phyloP scores from a whole-genome alignment of 164 flowering plant species.

The Pachysandra terminalis region DNA sequence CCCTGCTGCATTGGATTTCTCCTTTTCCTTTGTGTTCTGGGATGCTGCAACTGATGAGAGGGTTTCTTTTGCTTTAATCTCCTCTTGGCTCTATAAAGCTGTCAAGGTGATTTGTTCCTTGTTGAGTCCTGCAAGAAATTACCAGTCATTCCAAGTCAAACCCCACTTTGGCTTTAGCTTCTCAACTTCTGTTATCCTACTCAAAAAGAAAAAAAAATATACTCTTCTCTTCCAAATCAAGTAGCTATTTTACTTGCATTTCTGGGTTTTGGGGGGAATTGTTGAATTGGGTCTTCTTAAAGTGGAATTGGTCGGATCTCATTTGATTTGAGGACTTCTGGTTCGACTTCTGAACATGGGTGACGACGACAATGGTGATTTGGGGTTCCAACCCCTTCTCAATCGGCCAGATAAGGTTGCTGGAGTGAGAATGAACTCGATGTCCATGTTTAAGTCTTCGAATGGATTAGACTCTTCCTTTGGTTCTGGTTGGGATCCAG shows the following conservation, averaged over 20 bases:
- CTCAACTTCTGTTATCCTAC: slow-evolving; percentile 21
- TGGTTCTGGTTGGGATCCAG: slow-evolving; percentile 72
- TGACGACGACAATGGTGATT: slow-evolving; percentile 39
- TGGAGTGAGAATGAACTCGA: slow-evolving; percentile 37
- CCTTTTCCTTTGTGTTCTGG: slow-evolving; percentile 36
- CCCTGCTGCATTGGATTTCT: slow-evolving; percentile 50
- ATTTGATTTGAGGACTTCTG: slow-evolving; percentile 6
- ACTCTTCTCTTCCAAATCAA: slow-evolving; percentile 6
- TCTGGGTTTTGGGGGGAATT: slow-evolving; percentile 18
- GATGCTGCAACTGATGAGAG: slow-evolving; percentile 46
- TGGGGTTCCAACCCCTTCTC: slow-evolving; percentile 39
- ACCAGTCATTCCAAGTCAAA: slow-evolving; percentile 52
- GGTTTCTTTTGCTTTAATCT: slow-evolving; percentile 62
- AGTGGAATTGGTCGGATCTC: neutral
- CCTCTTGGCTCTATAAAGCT: slow-evolving; percentile 62
- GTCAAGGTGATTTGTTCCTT: slow-evolving; percentile 73
- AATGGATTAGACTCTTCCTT: slow-evolving; percentile 43
- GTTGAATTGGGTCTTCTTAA: slow-evolving; percentile 19
- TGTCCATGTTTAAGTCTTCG: slow-evolving; percentile 36
- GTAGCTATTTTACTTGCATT: slow-evolving; percentile 8
- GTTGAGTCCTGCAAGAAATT: slow-evolving; percentile 76
- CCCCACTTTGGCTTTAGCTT: slow-evolving; percentile 40
- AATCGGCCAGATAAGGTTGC: slow-evolving; percentile 36
- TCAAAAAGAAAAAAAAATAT: no score
- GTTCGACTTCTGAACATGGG: slow-evolving; percentile 34